Conservation (phyloP, 2,329 filamentous ascomycete species). For the Aspergillus quadrilineatus region DNA sequence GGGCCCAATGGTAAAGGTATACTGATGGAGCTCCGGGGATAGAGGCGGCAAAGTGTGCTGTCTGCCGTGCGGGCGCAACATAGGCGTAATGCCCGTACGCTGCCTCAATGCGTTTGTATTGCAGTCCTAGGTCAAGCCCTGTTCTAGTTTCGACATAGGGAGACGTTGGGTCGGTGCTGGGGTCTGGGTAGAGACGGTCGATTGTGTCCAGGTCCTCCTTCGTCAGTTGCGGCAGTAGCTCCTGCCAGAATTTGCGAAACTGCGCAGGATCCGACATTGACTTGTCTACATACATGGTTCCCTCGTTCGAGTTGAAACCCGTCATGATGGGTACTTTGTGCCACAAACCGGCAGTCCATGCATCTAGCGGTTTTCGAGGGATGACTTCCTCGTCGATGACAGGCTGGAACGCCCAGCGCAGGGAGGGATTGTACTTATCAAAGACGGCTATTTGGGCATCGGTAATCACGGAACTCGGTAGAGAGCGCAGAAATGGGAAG, state of each 20-base stretch:
- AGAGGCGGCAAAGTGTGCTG: conserved; percentile 41
- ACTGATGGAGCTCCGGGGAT: conserved; percentile 40
- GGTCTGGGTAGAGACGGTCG: conserved; percentile 63
- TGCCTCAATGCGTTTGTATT: conserved; percentile 54
- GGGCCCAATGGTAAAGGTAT: conserved; percentile 57
- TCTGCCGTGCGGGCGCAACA: conserved; percentile 50
- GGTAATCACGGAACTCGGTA: conserved; percentile 37
- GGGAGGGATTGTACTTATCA: conserved; percentile 47
- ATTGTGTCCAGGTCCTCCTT: conserved; percentile 55
- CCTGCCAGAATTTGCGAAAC: conserved; percentile 61
- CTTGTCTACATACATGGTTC: conserved; percentile 61
- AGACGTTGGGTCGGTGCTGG: conserved; percentile 38
- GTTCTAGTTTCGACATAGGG: conserved; percentile 26
- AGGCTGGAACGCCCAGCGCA: conserved; percentile 65
- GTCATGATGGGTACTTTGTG: conserved; percentile 64
- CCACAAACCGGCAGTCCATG: conserved; percentile 56
- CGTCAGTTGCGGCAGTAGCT: conserved; percentile 59
- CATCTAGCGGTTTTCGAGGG: conserved; percentile 56
- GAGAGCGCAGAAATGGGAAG: conserved; percentile 44
- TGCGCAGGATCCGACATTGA: conserved; percentile 49
- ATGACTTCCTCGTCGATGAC: conserved; percentile 65
- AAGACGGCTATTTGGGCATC: conserved; percentile 46
- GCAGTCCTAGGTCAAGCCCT: conserved; percentile 41
- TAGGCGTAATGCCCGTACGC: conserved; percentile 54
- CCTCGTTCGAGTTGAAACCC: conserved; percentile 71